phyloP scores from a whole-genome alignment of 2,329 filamentous ascomycete genomes.

The Endocalyx cinctus region DNA sequence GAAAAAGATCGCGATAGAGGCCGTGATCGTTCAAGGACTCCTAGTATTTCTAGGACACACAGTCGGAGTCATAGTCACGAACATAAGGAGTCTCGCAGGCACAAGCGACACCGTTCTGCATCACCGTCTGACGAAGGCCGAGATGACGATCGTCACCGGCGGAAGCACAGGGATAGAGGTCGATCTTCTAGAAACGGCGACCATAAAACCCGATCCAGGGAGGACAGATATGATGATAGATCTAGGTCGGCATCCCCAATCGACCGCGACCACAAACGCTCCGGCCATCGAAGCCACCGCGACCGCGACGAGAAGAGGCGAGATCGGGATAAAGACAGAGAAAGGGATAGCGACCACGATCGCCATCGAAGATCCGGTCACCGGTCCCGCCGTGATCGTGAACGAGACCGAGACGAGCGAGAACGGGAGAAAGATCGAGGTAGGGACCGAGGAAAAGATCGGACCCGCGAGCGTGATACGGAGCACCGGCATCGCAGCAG shows the following conservation, averaged over 20 bases:
- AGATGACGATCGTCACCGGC: constrained; percentile 47
- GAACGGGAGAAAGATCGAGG: constrained; percentile 31
- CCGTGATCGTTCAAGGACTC: constrained; percentile 23
- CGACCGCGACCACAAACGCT: constrained; percentile 34
- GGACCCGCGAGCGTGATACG: constrained; percentile 32
- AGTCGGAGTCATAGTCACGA: constrained; percentile 36
- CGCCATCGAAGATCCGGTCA: constrained; percentile 33
- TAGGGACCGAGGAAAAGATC: constrained; percentile 29
- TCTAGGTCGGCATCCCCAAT: constrained; percentile 64
- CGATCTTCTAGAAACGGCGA: too few relatives aligned
- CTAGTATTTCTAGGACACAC: constrained; percentile 29
- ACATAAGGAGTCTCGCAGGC: constrained; percentile 43
- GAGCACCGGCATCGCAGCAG: constrained; percentile 27
- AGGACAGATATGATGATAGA: constrained; percentile 45
- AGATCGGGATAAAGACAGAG: constrained; percentile 32
- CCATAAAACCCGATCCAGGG: constrained; percentile 30
- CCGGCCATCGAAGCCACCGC: constrained; percentile 10
- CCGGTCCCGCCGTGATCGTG: constrained; percentile 38
- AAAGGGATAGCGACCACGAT: constrained; percentile 30
- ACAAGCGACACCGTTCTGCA: constrained; percentile 52
- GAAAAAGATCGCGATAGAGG: constrained; percentile 23
- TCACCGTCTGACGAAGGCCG: constrained; percentile 43
- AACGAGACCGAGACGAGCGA: constrained; percentile 29
- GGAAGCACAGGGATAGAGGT: constrained; percentile 44
- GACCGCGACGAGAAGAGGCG: constrained; percentile 28